phyloP scores from a whole-genome alignment of 371 early-diverging fungal genomes.

The Mortierella polycephala region DNA sequence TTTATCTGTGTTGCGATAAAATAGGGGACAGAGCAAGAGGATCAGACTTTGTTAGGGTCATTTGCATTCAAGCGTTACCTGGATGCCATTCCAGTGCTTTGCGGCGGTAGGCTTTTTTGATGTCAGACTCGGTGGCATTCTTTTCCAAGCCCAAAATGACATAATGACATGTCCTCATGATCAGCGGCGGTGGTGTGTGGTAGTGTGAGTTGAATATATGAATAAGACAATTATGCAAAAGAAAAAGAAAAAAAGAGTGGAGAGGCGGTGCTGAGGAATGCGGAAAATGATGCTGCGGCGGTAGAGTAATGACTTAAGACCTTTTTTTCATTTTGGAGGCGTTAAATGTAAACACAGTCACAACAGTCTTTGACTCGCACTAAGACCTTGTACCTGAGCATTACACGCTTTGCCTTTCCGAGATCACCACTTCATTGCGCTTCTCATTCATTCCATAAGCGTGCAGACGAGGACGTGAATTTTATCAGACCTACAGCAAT shows the following conservation, averaged over 20 bases:
- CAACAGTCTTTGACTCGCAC: too few relatives aligned
- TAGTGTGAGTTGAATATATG: neutral
- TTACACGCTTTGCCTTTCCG: too few relatives aligned
- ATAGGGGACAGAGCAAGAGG: neutral
- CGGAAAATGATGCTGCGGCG: neutral
- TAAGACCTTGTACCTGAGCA: too few relatives aligned
- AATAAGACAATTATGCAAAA: neutral
- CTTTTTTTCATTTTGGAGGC: too few relatives aligned
- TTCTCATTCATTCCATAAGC: too few relatives aligned
- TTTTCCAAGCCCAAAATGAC: slow-evolving; percentile 87
- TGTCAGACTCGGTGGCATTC: slow-evolving; percentile 77
- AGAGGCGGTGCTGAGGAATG: neutral
- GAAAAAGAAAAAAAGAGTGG: neutral
- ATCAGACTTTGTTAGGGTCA: neutral
- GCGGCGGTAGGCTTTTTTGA: slow-evolving; percentile 88
- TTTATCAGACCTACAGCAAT: too few relatives aligned
- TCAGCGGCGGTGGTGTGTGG: neutral
- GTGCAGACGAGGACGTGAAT: too few relatives aligned
- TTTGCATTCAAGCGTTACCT: slow-evolving; percentile 57
- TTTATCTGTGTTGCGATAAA: neutral
- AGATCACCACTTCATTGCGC: too few relatives aligned
- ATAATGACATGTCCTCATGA: slow-evolving; percentile 87
- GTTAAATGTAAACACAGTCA: too few relatives aligned
- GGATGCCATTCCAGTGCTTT: slow-evolving; percentile 93
- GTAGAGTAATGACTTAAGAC: neutral